Percentiles rank a stretch among this genome's conserved stretches.
Conservation (phyloP, 2,329 filamentous ascomycete genomes). For the Fusarium sp. region DNA sequence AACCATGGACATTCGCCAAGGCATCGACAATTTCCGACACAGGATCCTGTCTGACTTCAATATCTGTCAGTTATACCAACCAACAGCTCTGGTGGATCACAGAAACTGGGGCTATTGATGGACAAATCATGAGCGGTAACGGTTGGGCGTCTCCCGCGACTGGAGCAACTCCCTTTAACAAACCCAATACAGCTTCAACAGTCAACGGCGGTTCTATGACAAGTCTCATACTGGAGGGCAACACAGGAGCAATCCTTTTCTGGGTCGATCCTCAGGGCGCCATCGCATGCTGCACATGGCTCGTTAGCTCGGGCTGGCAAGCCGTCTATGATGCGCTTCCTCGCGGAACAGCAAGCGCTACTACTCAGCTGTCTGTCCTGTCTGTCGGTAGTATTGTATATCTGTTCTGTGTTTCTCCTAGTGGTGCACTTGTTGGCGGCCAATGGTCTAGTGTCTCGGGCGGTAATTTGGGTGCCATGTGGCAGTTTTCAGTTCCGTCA, state of each 20-base stretch:
- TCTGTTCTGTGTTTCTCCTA: neutral
- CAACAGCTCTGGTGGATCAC: neutral
- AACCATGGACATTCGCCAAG: neutral
- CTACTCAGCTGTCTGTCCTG: neutral
- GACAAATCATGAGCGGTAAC: neutral
- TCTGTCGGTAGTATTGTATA: too few species aligned
- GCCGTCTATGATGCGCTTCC: neutral
- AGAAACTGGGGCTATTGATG: neutral
- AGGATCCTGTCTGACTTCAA: neutral
- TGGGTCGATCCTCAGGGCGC: neutral
- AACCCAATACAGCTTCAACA: neutral
- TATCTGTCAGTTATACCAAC: fast-evolving
- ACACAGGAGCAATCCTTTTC: neutral
- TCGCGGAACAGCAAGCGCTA: neutral
- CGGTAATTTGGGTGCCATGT: too few species aligned
- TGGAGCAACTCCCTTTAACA: neutral
- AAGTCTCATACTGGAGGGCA: neutral
- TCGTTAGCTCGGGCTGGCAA: neutral
- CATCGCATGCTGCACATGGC: neutral
- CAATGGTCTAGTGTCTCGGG: too few species aligned
- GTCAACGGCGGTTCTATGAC: neutral
- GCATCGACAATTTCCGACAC: neutral
- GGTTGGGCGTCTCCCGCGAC: neutral
- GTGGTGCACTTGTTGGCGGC: neutral
- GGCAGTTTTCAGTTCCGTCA: neutral